phyloP scores from a whole-genome alignment of 192 early-diverging fungal genomes.

The Umbelopsis ramanniana region DNA sequence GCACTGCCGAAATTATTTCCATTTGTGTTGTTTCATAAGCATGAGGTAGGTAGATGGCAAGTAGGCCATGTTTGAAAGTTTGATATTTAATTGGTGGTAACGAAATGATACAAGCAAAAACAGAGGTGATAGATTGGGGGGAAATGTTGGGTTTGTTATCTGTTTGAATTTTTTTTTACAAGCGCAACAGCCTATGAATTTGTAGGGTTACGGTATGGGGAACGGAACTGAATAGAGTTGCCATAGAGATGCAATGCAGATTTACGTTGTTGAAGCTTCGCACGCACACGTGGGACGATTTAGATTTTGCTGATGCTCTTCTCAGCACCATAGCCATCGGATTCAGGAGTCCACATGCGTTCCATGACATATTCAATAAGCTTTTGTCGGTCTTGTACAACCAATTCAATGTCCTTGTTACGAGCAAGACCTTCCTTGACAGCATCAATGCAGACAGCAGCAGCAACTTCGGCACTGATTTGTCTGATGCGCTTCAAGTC shows the following conservation, averaged over 20 bases:
- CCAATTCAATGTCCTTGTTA: background rate
- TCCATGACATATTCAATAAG: constrained; percentile 28
- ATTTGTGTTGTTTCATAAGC: no score
- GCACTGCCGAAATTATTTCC: no score
- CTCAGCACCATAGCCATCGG: constrained; percentile 32
- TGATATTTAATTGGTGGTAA: no score
- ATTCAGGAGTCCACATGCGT: constrained; percentile 38
- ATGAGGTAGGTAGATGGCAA: no score
- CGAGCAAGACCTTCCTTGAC: constrained; percentile 26
- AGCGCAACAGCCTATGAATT: no score
- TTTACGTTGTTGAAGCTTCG: background rate
- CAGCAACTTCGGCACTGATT: constrained; percentile 79
- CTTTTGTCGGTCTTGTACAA: constrained; percentile 16
- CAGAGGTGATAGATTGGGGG: no score
- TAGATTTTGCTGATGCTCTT: constrained; percentile 21
- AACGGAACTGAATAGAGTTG: no score
- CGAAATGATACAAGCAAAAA: no score
- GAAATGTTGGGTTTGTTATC: no score
- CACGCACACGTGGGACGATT: background rate
- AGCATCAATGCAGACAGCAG: constrained; percentile 68
- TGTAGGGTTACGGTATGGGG: no score
- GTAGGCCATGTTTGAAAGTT: no score
- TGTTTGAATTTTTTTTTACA: no score
- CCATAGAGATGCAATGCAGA: background rate
- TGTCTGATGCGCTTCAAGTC: constrained; percentile 86